Evolutionary conservation across 2,329 filamentous ascomycete genomes (phyloP), one percentile per base, ranked within the genome.

Genomic region (Coccinonectria pachysandricola): DNA sequence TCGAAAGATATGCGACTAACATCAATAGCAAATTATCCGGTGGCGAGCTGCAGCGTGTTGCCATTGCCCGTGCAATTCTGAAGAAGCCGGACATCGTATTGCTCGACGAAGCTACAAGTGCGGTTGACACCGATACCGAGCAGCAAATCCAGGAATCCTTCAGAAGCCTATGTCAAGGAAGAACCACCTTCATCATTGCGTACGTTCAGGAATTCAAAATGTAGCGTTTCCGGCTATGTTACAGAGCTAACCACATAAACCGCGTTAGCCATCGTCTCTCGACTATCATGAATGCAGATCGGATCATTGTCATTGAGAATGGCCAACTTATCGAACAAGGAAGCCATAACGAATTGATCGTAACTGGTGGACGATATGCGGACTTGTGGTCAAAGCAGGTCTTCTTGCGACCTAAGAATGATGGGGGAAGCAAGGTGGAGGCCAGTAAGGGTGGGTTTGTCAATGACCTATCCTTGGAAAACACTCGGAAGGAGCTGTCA

Each of bases 51-150:
- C 75, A 80, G 42, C 68, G 75, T 23, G 65, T 79, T 15, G 75
- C 75, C 5, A 79, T 79, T 45, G 75, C 75, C 6, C 71, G 81
- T 14, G 79, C 81, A 1, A 68, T 88, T 24, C 59, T 87, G 37
- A 82, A 83, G 52, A 68, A 71, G 32, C 80, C 82, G 0, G 75
- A 82, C 30, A 75, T 87, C 33, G 72, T 88, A 7, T 65, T 88
- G 19, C 65, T 88, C 1, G 82, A 88, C 38, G 82, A 87, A 51
- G 77, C 82, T 2, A 86, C 84, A 4, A 84, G 79, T 19, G 76
- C 81, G 6, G 75, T 88, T 31, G 75, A 84, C 34, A 77, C 76
- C 0, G 71, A 76, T 17, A 79, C 74, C 2, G 75, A 80, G 49
- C 69, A 73, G 29, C 69, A 73, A 38, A 79, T 79, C 23, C 75